Base-by-base conservation (phyloP, 2,329 filamentous ascomycete genomes). In the Pseudogymnoascus sp. region DNA sequence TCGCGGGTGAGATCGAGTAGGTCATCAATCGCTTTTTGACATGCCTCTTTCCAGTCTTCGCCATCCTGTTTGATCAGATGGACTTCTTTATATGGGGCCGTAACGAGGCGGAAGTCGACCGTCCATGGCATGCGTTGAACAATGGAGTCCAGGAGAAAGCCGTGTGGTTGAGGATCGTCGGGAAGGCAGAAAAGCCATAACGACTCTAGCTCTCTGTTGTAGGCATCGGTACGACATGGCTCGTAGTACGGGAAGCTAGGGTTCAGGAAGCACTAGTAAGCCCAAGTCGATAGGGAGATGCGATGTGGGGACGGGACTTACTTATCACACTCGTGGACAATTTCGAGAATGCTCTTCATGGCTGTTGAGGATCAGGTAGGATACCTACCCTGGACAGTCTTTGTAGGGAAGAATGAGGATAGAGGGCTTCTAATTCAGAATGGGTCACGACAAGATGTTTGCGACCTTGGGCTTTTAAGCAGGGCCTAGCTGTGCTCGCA, bases 111-210 rank as follows among this genome's bases (percentile, higher is more conserved):
- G 68, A 81, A 80, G 19, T 73, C 67, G 0, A 72, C 1, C 0
- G 79, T 79, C 78, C 79, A 81, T 3, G 80, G 80, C 74, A 84
- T 80, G 43, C 75, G 73, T 31, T 74, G 64, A 13, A 83, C 78
- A 14, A 77, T 81, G 60, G 72, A 72, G 2, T 78, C 77, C 60
- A 79, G 77, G 57, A 84, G 75, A 72, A 81, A 81, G 68, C 82
- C 81, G 65, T 84, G 81, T 0, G 79, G 75, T 3, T 78, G 75
- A 16, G 74, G 65, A 65, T 83, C 81, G 1, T 76, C 71, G 1
- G 77, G 75, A 10, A 84, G 74, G 7, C 76, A 70, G 36, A 84
- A 77, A 64, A 74, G 75, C 68, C 82, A 83, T 66, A 81, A 78
- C 4, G 75, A 75, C 64, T 77, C 73, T 39, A 74, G 70, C 63